phyloP scores from a whole-genome alignment of 169 alveolate genomes.

The Ichthyophthirius multifiliis region DNA sequence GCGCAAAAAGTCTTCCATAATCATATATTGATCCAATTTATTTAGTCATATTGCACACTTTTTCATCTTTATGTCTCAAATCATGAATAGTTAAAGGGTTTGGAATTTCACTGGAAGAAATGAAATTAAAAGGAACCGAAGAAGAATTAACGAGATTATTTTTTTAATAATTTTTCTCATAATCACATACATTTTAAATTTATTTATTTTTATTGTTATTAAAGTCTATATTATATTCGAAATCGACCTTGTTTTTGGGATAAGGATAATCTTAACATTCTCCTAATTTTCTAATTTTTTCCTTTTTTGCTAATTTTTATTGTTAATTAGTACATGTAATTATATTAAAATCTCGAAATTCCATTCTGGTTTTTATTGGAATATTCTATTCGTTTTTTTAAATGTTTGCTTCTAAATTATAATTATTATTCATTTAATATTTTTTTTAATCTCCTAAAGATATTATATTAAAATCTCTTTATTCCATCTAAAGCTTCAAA shows the following conservation, averaged over 20 bases:
- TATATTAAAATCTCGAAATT: too few species aligned
- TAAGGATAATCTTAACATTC: conserved; percentile 3
- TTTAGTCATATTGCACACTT: neutral
- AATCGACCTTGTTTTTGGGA: neutral
- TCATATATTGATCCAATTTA: neutral
- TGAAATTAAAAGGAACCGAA: neutral
- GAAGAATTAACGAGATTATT: neutral
- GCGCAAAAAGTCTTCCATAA: conserved; percentile 1
- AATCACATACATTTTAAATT: neutral
- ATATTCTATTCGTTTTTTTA: too few species aligned
- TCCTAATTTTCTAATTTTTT: neutral
- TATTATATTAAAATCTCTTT: too few species aligned
- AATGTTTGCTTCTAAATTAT: too few species aligned
- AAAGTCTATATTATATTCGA: neutral
- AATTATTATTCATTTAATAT: too few species aligned
- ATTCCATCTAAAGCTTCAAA: too few species aligned
- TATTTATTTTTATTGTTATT: neutral
- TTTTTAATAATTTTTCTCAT: neutral
- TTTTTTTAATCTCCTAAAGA: too few species aligned
- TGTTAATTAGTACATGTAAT: too few species aligned
- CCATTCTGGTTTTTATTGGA: too few species aligned
- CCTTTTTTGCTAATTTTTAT: too few species aligned
- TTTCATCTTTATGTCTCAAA: neutral
- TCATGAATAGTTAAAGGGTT: neutral
- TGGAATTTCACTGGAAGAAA: neutral